Base-by-base conservation (phyloP, 345 rosid genomes). In the Hypericum androsaemum region DNA sequence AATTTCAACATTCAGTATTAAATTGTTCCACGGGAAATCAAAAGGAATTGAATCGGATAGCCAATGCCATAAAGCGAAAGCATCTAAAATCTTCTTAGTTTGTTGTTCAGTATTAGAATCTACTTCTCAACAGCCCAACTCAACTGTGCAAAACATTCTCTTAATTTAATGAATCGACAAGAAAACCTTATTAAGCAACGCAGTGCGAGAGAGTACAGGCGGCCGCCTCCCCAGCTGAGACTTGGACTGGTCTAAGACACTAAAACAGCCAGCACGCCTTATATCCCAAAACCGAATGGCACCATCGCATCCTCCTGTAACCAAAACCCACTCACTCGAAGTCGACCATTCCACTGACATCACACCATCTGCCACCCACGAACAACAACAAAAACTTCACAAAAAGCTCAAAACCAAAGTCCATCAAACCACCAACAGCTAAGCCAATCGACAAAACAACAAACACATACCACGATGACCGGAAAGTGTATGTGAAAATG, bases 231-330 rank as follows among this genome's bases (percentile, higher is more conserved):
- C 97, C 54, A 88, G 86, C 69, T 92, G 96, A 40, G 95, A 65
- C 39, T 60, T 84, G 11, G 90, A 81, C 61, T 92, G 98, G 71
- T 88, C 86, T 57, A 92, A 68, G 62, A 88, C 94, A 69, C 58
- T 84, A 64, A 79, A 85, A 59, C 96, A 92, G 52, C 98, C 96
- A 45, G 98, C 92, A 36, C 86, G 92, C 57, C 95, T 79, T 37
- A 90, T 92, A 69, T 88, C 96, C 98, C 97, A 92, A 60, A 88
- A 83, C 32, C 98, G 86, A 73, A 85, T 92, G 12, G 98, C 95
- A 58, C 98, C 98, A 70, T 92, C 96, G 74, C 88, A 87, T 0
- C 96, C 98, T 11, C 94, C 98, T 7, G 98, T 84, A 58, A 82
- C 56, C 79, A 92, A 70, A 61, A 87, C 74, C 92, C 89, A 90